Evolutionary conservation across 768 basidiomycete genomes (phyloP), one percentile per base, ranked within the genome.

Genomic region (Infundibulicybe gibba): DNA sequence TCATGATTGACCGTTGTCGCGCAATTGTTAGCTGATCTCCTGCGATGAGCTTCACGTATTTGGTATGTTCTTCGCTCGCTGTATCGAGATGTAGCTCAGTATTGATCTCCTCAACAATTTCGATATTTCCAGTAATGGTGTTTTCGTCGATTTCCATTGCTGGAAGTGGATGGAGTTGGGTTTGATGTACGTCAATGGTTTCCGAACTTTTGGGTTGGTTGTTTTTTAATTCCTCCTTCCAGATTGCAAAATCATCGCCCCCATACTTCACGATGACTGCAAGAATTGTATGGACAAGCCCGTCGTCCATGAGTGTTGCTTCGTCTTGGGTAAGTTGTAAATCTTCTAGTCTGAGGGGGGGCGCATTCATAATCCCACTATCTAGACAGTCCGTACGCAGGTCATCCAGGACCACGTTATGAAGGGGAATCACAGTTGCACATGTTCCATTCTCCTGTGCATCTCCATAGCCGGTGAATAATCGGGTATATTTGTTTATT

Each of bases 391-490:
- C 13, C 0, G 55, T 54, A 16, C 46, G 21, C 52, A 65, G 33
- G 33, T 34, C 33, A 10, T 34, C 33, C 15, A 34, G 15, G 11
- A 11, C 31, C 0, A 64, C 67, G 1, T 57, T 51, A 14, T 45
- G 62, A 0, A 72, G 53, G 0, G 59, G 56, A 8, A 56, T 56
- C 0, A 65, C 45, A 0, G 70, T 71, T 2, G 61, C 62, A 49
- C 66, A 68, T 0, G 69, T 71, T 0, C 69, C 68, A 48, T 67
- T 71, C 41, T 68, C 61, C 32, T 63, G 62, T 1, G 67, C 35
- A 50, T 65, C 63, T 58, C 33, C 43, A 13, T 32, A 33, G n/a
- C n/a, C n/a, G n/a, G n/a, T n/a, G n/a, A 16, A 2, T 41, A 11
- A 11, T 21, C 44, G 33, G n/a, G 33, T 5, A 44, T 12, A 8